phyloP scores from a whole-genome alignment of 352 stramenopile species.

The Peronospora belbahrii region DNA sequence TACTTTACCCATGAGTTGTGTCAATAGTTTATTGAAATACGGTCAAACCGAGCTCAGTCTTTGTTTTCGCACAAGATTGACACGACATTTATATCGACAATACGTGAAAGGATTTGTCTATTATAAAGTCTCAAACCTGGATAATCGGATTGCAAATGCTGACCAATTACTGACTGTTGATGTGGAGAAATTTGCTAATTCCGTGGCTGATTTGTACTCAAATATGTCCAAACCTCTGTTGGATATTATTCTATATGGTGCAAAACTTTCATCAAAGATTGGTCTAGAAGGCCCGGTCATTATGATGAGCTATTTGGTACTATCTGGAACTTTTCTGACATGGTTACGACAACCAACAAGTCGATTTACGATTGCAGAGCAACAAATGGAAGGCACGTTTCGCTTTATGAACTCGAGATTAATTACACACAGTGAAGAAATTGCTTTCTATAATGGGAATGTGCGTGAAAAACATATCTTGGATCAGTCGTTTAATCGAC shows the following conservation, averaged over 20 bases:
- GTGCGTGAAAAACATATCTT: conserved; percentile 73
- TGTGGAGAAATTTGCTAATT: conserved; percentile 78
- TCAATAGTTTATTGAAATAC: conserved; percentile 81
- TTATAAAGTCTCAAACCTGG: conserved; percentile 88
- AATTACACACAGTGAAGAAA: conserved; percentile 85
- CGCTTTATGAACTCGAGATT: conserved; percentile 85
- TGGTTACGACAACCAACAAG: conserved; percentile 65
- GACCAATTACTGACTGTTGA: conserved; percentile 85
- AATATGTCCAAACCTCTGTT: conserved; percentile 84
- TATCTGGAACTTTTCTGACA: conserved; percentile 62
- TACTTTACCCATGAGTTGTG: conserved; percentile 71
- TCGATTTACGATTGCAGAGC: conserved; percentile 74
- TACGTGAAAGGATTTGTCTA: conserved; percentile 87
- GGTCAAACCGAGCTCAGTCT: conserved; percentile 73
- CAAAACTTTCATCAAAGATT: conserved; percentile 62
- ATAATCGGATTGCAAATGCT: conserved; percentile 82
- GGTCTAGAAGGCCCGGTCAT: conserved; percentile 60
- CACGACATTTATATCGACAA: conserved; percentile 68
- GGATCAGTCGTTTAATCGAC: conserved; percentile 53
- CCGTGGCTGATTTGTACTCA: conserved; percentile 81
- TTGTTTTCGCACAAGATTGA: conserved; percentile 78
- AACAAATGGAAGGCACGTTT: conserved; percentile 80
- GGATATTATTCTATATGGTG: conserved; percentile 73
- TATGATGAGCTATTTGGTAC: conserved; percentile 63
- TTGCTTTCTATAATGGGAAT: conserved; percentile 89